Evolutionary conservation across 768 basidiomycete genomes (phyloP).

Genomic region (Hirschioporus abietinus): DNA sequence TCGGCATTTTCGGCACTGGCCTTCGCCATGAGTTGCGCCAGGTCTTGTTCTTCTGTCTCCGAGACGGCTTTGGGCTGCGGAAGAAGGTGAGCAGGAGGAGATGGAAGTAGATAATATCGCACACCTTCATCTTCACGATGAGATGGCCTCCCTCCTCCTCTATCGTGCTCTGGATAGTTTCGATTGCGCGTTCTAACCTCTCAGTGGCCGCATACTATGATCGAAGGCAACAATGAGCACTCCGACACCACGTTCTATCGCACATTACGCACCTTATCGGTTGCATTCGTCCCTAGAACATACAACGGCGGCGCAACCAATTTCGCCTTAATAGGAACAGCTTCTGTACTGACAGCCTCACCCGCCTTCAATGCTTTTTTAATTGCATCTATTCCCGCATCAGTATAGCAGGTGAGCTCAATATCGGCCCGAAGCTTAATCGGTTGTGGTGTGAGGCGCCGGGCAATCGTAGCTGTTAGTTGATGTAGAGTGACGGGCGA

Average conservation of each 20-base stretch:
- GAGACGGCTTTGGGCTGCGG: constrained; percentile 92
- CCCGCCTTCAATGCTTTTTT: constrained; percentile 87
- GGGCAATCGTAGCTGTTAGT: constrained; percentile 81
- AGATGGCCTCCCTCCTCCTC: constrained; percentile 81
- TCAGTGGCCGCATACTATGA: constrained; percentile 81
- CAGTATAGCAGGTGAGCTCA: constrained; percentile 94
- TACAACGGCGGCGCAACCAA: constrained; percentile 95
- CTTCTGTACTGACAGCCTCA: constrained; percentile 80
- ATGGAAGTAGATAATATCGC: constrained; percentile 10
- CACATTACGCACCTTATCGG: constrained; percentile 69
- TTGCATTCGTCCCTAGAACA: constrained; percentile 92
- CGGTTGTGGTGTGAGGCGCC: constrained; percentile 94
- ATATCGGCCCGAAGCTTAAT: constrained; percentile 99
- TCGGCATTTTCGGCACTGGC: constrained; percentile 93
- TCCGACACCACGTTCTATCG: neutral
- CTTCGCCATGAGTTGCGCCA: constrained; percentile 95
- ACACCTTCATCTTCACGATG: constrained; percentile 94
- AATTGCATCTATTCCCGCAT: constrained; percentile 95
- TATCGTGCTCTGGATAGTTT: constrained; percentile 81
- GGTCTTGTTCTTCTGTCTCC: constrained; percentile 95
- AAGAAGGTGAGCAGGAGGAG: neutral
- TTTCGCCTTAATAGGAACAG: constrained; percentile 95
- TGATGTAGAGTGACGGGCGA: constrained; percentile 52
- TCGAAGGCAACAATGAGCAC: neutral
- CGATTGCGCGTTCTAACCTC: constrained; percentile 88